A percentile compares a stretch with the other conserved stretches of the same genome.
Conservation (phyloP, 148 eudicot species). For the Rhododendron ferrugineum region DNA sequence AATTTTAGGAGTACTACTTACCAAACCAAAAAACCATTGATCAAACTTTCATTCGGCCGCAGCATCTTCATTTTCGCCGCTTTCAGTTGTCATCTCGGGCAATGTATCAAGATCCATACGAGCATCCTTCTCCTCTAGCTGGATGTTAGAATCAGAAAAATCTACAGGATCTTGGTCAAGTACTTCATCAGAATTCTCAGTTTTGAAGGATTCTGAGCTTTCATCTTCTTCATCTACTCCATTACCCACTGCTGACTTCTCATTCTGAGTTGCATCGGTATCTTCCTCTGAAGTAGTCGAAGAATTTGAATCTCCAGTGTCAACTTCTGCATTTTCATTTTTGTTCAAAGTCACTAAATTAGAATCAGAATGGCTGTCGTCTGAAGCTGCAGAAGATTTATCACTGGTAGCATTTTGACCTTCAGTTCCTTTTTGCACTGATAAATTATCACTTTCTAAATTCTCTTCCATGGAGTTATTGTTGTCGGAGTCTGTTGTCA, state of each 20-base stretch:
- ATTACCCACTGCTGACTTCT: constrained; percentile 18
- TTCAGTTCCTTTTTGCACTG: constrained; percentile 21
- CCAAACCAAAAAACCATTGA: neutral
- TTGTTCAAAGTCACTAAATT: constrained; percentile 18
- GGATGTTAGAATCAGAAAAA: constrained; percentile 32
- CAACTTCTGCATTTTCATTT: neutral
- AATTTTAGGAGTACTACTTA: constrained; percentile 10
- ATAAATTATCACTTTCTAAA: constrained; percentile 14
- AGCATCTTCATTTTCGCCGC: constrained; percentile 39
- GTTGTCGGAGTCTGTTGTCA: constrained; percentile 12
- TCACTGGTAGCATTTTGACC: constrained; percentile 25
- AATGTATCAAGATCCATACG: constrained; percentile 48
- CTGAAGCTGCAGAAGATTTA: constrained; percentile 18
- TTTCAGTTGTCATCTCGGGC: constrained; percentile 58
- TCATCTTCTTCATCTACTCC: constrained; percentile 25
- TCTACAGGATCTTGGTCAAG: constrained; percentile 41
- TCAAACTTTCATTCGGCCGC: constrained; percentile 40
- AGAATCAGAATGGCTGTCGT: constrained; percentile 16
- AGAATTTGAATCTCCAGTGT: constrained; percentile 21
- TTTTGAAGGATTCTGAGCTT: constrained; percentile 18
- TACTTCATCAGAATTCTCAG: constrained; percentile 25
- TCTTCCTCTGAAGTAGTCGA: constrained; percentile 8
- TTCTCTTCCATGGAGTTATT: constrained; percentile 23
- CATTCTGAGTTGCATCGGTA: constrained; percentile 11
- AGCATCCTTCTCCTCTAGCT: constrained; percentile 32